These are phyloP conservation scores for Aspergillus biplanus DNA, from an alignment of 495 filamentous ascomycete genomes.

Conservation along the genomic window DNA sequence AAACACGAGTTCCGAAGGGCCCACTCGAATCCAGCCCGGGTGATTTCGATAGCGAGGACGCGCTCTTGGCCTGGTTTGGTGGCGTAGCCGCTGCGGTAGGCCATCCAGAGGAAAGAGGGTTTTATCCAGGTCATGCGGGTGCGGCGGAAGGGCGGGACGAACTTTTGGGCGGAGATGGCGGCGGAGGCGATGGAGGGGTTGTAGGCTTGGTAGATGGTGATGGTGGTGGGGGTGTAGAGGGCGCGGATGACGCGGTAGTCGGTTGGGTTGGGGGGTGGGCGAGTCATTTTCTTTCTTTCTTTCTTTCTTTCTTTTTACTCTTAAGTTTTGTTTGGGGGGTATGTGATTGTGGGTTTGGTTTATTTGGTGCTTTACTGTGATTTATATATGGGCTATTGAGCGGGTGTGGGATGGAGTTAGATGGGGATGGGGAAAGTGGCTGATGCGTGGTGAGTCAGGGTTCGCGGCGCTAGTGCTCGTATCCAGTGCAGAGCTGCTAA, in stretches of 20 bases:
- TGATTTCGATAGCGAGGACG: slow-evolving; percentile 59
- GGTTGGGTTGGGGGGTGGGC: background rate
- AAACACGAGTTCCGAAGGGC: slow-evolving; percentile 37
- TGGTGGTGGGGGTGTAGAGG: slow-evolving; percentile 45
- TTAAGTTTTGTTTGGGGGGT: background rate
- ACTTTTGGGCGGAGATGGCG: slow-evolving; percentile 54
- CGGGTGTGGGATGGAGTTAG: no score
- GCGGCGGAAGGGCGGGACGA: slow-evolving; percentile 53
- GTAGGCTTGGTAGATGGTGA: slow-evolving; percentile 70
- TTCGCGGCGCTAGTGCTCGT: background rate
- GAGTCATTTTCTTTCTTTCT: background rate
- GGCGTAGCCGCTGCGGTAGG: slow-evolving; percentile 61
- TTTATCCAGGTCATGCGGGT: slow-evolving; percentile 71
- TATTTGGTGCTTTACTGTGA: background rate
- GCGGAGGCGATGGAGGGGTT: slow-evolving; percentile 53
- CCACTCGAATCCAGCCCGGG: slow-evolving; percentile 44
- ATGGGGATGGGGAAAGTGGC: background rate
- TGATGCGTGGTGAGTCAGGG: background rate
- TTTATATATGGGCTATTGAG: no score
- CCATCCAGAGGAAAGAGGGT: slow-evolving; percentile 68
- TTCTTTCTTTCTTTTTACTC: background rate
- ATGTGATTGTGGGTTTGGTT: background rate
- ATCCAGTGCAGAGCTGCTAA: background rate
- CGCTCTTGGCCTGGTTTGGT: slow-evolving; percentile 52
- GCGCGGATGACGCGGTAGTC: slow-evolving; percentile 58